phyloP scores from a whole-genome alignment of 371 early-diverging fungal genomes.

The Zopfochytrium polystomum region DNA sequence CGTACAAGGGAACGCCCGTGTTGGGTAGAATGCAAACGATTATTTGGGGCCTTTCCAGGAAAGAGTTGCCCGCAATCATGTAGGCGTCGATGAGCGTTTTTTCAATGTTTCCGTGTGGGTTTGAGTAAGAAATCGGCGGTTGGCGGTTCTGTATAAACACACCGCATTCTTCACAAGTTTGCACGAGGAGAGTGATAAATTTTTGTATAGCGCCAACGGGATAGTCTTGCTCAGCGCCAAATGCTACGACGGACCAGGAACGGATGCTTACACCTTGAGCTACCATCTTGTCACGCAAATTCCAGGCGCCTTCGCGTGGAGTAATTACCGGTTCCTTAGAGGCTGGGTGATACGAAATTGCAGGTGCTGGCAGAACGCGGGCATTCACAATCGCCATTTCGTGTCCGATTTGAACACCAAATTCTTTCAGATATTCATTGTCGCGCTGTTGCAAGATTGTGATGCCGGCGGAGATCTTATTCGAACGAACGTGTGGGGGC shows the following conservation, averaged over 20 bases:
- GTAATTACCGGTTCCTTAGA: slow-evolving; percentile 62
- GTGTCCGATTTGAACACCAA: slow-evolving; percentile 56
- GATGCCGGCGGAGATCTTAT: slow-evolving; percentile 52
- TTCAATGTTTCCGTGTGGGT: slow-evolving; percentile 65
- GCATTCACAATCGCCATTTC: slow-evolving; percentile 63
- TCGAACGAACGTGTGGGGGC: slow-evolving; percentile 59
- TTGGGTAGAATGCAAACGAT: slow-evolving; percentile 81
- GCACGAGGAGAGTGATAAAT: slow-evolving; percentile 49
- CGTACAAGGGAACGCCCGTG: slow-evolving; percentile 83
- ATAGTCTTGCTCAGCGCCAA: slow-evolving; percentile 49
- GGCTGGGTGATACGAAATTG: slow-evolving; percentile 63
- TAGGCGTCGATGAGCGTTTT: slow-evolving; percentile 69
- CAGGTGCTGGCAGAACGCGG: slow-evolving; percentile 74
- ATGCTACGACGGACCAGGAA: slow-evolving; percentile 79
- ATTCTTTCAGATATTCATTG: slow-evolving; percentile 48
- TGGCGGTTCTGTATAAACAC: slow-evolving; percentile 51
- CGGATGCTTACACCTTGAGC: slow-evolving; percentile 69
- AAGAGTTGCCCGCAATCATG: slow-evolving; percentile 65
- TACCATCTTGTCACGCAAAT: slow-evolving; percentile 81
- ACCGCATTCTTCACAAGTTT: slow-evolving; percentile 59
- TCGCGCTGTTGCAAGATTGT: slow-evolving; percentile 47
- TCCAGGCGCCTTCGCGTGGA: slow-evolving; percentile 88
- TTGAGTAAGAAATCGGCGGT: slow-evolving; percentile 71
- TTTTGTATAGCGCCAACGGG: slow-evolving; percentile 47
- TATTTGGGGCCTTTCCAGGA: slow-evolving; percentile 64